These are phyloP conservation scores for Phytophthora quininea DNA, from an alignment of 352 stramenopile genomes.

Conservation along the genomic window DNA sequence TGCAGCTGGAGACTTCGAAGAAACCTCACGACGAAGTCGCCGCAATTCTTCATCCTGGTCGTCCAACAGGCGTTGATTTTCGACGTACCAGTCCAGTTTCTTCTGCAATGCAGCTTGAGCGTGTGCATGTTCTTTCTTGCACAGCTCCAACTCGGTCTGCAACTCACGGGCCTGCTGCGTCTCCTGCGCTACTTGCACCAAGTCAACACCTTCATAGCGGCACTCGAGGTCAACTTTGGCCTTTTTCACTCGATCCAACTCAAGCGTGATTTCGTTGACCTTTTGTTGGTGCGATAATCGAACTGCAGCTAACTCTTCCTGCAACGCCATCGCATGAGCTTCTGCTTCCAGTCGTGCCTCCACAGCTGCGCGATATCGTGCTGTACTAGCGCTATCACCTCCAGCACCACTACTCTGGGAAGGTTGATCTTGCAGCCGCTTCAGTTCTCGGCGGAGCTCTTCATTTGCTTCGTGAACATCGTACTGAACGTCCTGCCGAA, in stretches of 20 bases:
- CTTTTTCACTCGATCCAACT: slow-evolving; percentile 81
- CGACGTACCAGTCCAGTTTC: slow-evolving; percentile 87
- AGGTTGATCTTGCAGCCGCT: slow-evolving; percentile 39
- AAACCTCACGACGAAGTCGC: slow-evolving; percentile 31
- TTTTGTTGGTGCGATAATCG: slow-evolving; percentile 48
- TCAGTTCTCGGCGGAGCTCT: slow-evolving; percentile 53
- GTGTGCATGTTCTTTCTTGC: slow-evolving; percentile 59
- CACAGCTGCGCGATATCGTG: slow-evolving; percentile 58
- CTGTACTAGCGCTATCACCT: slow-evolving; percentile 39
- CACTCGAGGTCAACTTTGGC: slow-evolving; percentile 82
- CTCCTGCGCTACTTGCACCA: slow-evolving; percentile 66
- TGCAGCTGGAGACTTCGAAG: slow-evolving; percentile 3
- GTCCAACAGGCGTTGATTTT: slow-evolving; percentile 82
- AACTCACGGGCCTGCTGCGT: slow-evolving; percentile 50
- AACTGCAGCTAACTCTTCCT: slow-evolving; percentile 61
- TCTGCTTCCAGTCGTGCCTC: slow-evolving; percentile 71
- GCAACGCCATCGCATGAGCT: slow-evolving; percentile 49
- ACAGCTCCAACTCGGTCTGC: slow-evolving; percentile 45
- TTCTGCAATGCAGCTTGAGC: slow-evolving; percentile 64
- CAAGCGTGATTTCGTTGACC: slow-evolving; percentile 73
- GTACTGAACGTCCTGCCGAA: slow-evolving; percentile 66
- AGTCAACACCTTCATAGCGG: slow-evolving; percentile 72
- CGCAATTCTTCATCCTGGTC: slow-evolving; percentile 74
- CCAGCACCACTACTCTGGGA: slow-evolving; percentile 7
- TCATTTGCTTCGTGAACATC: slow-evolving; percentile 83